phyloP scores from a whole-genome alignment of 768 basidiomycete genomes.

The Phylloporus sp. region DNA sequence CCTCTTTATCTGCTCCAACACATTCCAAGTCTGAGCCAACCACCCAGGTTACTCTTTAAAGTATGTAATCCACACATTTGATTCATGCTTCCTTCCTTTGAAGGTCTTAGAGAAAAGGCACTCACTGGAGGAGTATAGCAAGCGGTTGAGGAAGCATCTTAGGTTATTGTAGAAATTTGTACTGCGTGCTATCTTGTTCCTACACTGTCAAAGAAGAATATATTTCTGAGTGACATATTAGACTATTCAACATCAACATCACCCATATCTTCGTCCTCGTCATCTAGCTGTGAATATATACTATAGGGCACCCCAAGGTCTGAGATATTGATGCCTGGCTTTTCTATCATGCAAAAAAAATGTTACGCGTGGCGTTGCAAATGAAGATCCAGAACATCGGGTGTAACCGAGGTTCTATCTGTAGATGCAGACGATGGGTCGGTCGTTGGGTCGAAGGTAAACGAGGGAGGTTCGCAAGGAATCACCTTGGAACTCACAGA shows the following conservation, averaged over 20 bases:
- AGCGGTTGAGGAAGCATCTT: neutral
- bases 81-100: neutral
- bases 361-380: no score
- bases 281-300: neutral
- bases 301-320: conserved; percentile 4
- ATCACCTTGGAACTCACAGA: no score
- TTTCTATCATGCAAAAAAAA: conserved; percentile 28
- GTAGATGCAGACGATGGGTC: no score
- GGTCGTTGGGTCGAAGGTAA: no score
- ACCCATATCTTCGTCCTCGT: neutral
- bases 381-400: no score
- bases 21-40: no score
- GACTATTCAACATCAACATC: no score
- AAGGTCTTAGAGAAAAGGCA: neutral
- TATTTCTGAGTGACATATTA: no score
- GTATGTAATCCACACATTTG: neutral
- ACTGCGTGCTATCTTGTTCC: no score
- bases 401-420: no score
- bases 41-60: neutral
- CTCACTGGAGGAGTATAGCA: neutral
- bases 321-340: conserved; percentile 21
- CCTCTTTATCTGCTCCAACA: neutral
- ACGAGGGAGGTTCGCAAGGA: no score
- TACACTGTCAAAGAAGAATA: no score
- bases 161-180: neutral